Evolutionary conservation across 805 yeast species (phyloP).

Genomic region (Ogataea philodendri): DNA sequence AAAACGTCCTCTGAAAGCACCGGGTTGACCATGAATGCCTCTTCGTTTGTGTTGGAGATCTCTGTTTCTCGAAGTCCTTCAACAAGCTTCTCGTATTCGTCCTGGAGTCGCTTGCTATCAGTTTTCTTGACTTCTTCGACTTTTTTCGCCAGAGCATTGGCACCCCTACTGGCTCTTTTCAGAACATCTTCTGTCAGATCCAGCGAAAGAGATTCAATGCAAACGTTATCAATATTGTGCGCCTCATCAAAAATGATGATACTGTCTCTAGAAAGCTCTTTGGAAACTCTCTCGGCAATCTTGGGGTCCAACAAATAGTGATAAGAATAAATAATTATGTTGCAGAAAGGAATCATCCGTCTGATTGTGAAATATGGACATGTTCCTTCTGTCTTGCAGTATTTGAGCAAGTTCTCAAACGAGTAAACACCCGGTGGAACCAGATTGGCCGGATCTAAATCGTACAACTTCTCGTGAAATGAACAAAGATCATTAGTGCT

Average conservation of each 20-base stretch:
- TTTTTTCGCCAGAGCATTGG: constrained; percentile 68
- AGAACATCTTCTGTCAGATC: constrained; percentile 90
- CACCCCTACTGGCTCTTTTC: constrained; percentile 85
- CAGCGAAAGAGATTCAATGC: constrained; percentile 90
- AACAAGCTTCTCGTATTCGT: constrained; percentile 88
- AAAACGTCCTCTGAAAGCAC: constrained; percentile 80
- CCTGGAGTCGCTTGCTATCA: constrained; percentile 80
- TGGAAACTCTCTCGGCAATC: constrained; percentile 92
- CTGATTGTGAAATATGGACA: constrained; percentile 98
- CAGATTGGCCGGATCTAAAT: constrained; percentile 81
- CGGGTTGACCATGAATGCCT: constrained; percentile 81
- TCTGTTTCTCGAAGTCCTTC: constrained; percentile 87
- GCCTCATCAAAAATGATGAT: constrained; percentile 98
- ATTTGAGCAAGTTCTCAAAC: constrained; percentile 75
- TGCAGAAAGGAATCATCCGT: constrained; percentile 94
- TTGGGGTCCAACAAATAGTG: constrained; percentile 96
- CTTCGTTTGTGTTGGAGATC: constrained; percentile 54
- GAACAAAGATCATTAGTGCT: constrained; percentile 67
- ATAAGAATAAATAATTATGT: constrained; percentile 91
- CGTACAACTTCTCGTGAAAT: constrained; percentile 86
- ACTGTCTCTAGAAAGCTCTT: constrained; percentile 86
- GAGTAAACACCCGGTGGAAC: constrained; percentile 94
- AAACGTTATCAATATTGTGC: constrained; percentile 97
- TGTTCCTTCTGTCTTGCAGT: constrained; percentile 74
- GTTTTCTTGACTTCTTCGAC: constrained; percentile 82